phyloP scores from a whole-genome alignment of 73 alveolate species.

The Uronychia binucleata region DNA sequence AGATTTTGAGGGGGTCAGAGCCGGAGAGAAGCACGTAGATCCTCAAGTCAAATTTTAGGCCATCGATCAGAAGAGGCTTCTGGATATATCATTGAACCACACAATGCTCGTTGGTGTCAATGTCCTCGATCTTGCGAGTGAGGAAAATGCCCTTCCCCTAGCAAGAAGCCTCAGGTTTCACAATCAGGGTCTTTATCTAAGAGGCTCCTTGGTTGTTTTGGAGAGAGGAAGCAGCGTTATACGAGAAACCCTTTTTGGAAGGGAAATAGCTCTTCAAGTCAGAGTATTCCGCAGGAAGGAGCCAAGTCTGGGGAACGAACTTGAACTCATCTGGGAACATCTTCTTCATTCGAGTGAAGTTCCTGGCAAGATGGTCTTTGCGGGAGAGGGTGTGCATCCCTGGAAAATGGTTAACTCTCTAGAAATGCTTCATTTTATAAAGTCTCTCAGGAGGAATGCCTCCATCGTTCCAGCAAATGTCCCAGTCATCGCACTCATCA shows the following conservation, averaged over 20 bases:
- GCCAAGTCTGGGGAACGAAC: conserved; percentile 41
- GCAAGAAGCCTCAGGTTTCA: conserved; percentile 45
- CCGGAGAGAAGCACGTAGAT: conserved; percentile 74
- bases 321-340: conserved; percentile 13
- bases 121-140: conserved; percentile 15
- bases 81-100: conserved; percentile 78
- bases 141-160: conserved; percentile 45
- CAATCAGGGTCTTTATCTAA: conserved; percentile 9
- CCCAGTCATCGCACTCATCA: conserved; percentile 11
- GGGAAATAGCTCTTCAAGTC: background rate
- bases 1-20: conserved; percentile 63
- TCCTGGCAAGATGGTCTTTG: conserved; percentile 64
- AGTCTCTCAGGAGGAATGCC: conserved; percentile 6
- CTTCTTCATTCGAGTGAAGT: background rate
- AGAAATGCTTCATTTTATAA: conserved; percentile 52
- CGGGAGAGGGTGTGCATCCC: conserved; percentile 75
- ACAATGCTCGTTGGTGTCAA: conserved; percentile 47
- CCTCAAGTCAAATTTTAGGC: conserved; percentile 89
- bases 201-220: background rate
- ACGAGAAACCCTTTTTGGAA: background rate
- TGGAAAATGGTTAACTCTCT: conserved; percentile 85
- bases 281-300: conserved; percentile 19
- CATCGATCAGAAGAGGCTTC: conserved; percentile 87
- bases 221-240: background rate
- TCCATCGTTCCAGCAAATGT: conserved; percentile 10